These are phyloP conservation scores for Aspergillus fumigatiaffinis DNA, from an alignment of 2,329 filamentous ascomycete genomes.

Conservation along the genomic window DNA sequence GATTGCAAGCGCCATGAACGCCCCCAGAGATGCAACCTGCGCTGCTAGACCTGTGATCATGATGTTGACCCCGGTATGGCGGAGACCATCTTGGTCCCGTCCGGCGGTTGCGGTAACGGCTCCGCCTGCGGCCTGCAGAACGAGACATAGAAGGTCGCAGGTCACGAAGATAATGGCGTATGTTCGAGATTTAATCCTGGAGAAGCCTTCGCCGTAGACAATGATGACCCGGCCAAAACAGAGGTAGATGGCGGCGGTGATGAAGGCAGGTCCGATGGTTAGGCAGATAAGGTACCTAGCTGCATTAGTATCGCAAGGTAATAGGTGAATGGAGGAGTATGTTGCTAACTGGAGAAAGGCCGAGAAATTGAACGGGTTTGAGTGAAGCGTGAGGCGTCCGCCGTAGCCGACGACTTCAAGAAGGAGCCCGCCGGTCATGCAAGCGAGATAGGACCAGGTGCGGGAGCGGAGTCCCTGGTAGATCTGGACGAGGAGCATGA, in stretches of 20 bases:
- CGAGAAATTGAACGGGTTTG: too few relatives aligned
- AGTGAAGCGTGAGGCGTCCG: too few relatives aligned
- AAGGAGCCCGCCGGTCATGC: too few relatives aligned
- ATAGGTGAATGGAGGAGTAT: too few relatives aligned
- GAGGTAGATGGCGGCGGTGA: conserved; percentile 59
- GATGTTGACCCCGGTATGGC: conserved; percentile 52
- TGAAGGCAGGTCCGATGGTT: conserved; percentile 62
- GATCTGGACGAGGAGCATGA: too few relatives aligned
- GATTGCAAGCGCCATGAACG: conserved; percentile 50
- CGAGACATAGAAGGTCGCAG: conserved; percentile 58
- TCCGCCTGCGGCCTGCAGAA: conserved; percentile 55
- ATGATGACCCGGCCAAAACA: conserved; percentile 47
- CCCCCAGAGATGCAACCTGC: conserved; percentile 56
- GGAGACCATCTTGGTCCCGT: too few relatives aligned
- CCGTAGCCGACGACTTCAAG: too few relatives aligned
- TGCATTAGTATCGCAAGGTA: too few relatives aligned
- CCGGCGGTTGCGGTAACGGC: too few relatives aligned
- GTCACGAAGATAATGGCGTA: conserved; percentile 52
- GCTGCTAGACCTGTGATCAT: conserved; percentile 62
- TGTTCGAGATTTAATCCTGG: conserved; percentile 29
- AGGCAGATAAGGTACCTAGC: conserved; percentile 57
- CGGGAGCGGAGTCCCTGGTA: too few relatives aligned
- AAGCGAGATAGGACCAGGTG: too few relatives aligned
- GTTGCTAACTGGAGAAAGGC: too few relatives aligned
- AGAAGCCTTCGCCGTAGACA: conserved; percentile 29